Base-by-base conservation (phyloP, 306 rosid genomes). In the Glycine soja region DNA sequence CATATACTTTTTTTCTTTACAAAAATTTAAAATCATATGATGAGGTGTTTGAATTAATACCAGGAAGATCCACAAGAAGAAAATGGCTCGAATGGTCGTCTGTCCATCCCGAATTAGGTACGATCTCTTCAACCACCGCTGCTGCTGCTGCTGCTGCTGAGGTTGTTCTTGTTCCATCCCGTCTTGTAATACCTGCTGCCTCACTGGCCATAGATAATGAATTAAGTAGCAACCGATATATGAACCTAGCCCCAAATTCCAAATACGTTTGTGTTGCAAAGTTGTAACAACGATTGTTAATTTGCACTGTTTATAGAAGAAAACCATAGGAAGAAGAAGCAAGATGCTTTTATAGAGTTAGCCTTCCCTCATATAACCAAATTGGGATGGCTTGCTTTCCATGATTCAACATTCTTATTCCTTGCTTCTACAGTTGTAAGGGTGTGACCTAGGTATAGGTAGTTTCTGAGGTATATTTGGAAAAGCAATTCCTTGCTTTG, bases 31-130 rank as follows among this genome's bases (percentile, higher is more conserved):
- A n/a, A n/a, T n/a, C n/a, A n/a, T n/a, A n/a, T n/a, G n/a, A n/a
- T n/a, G n/a, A n/a, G n/a, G n/a, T n/a, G n/a, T n/a, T n/a, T n/a
- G n/a, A n/a, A n/a, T n/a, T n/a, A n/a, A n/a, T n/a, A n/a, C 93
- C 91, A 45, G 89, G 93, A 70, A 91, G 90, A 81, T 86, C 88
- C 15, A 91, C 82, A 3, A 88, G 62, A 81, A 91, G 89, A 76
- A 75, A 79, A 74, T 81, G 90, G 56, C 62, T 69, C 8, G 74
- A 8, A 40, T 77, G 52, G 64, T 86, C 91, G 34, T 86, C 85
- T 7, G 79, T 69, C 90, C 95, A 88, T n/a, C 70, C 87, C 0
- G 73, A 85, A 48, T 19, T 62, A 40, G 95, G 93, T 0, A 57
- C 83, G 15, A 82, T 66, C 56, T 85, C 70, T 75, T 88, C 89